Evolutionary conservation across 169 alveolate species (phyloP), one percentile per base, ranked within the genome.

Genomic region (Eimeria brunetti): DNA sequence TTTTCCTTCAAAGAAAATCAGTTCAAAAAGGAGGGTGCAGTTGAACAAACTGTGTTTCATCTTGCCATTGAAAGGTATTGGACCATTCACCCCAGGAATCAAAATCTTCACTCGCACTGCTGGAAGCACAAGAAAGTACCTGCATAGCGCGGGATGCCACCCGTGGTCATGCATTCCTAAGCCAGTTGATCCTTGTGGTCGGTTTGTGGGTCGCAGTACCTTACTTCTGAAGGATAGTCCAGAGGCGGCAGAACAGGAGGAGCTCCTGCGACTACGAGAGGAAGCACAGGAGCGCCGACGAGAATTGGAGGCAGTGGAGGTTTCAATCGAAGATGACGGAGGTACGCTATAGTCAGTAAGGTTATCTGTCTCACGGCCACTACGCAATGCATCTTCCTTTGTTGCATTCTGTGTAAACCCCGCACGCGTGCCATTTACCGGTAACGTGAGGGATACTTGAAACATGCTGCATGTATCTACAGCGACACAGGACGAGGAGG

Each of bases 21-120:
- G 67, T 98, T 97, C 96, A 98, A 98, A 88, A 97, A 95, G 64
- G 98, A 97, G 85, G 99, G 98, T 38, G 95, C 96, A 67, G 98
- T 97, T 8, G 99, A 98, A 27, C 97, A 98, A 80, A 89, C 97
- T 91, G 97, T 97, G 53, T 89, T 97, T 88, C 98, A 97, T 85
- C 96, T 98, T 64, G 58, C 96, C 8, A 80, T 97, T 44, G 98
- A 97, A 76, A 98, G 98, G 86, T 97, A 96, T 20, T 36, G n/a
- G 51, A 12, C 30, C n/a, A 0, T 12, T 58, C 75, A 38, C 20
- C 33, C 14, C 76, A 30, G 38, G 41, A 83, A 36, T 20, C 76
- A 49, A 33, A 33, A 14, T 6, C 53, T 6, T 51, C 24, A 7
- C 71, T 44, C 27, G 56, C 9, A 51, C 22, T 44, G 27, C 33